phyloP scores from a whole-genome alignment of 2,329 filamentous ascomycete genomes.

The Sporothrix dimorphospora region DNA sequence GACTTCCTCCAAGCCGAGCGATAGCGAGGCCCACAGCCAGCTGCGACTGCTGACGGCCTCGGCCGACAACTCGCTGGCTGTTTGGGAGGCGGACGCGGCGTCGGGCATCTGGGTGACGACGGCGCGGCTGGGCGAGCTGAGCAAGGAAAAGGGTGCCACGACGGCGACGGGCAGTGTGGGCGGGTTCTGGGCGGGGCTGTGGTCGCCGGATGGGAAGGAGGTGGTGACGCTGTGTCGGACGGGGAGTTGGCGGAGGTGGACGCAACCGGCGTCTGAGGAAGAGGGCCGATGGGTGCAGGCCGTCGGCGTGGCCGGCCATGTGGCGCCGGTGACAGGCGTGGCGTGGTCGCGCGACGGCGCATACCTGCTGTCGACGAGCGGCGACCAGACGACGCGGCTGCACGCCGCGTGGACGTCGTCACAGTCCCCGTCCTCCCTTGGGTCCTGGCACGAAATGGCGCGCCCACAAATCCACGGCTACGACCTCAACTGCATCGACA shows the following conservation, averaged over 20 bases:
- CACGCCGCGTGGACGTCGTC: slow-evolving; percentile 71
- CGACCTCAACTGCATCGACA: slow-evolving; percentile 91
- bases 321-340: slow-evolving; percentile 76
- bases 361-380: slow-evolving; percentile 85
- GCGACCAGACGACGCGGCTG: slow-evolving; percentile 90
- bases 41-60: slow-evolving; percentile 84
- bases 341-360: slow-evolving; percentile 81
- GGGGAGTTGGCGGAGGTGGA: slow-evolving; percentile 90
- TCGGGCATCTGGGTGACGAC: slow-evolving; percentile 92
- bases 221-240: slow-evolving; percentile 86
- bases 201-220: slow-evolving; percentile 74
- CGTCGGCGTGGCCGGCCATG: slow-evolving; percentile 81
- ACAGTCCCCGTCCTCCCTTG: background rate
- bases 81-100: slow-evolving; percentile 83
- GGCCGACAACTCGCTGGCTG: slow-evolving; percentile 89
- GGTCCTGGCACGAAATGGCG: slow-evolving; percentile 93
- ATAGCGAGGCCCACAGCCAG: background rate
- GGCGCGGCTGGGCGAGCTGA: slow-evolving; percentile 88
- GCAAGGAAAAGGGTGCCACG: slow-evolving; percentile 90
- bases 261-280: slow-evolving; percentile 53
- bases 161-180: slow-evolving; percentile 95
- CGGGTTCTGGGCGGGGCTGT: slow-evolving; percentile 94
- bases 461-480: slow-evolving; percentile 97
- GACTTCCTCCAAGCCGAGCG: slow-evolving; percentile 51
- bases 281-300: slow-evolving; percentile 68